These are phyloP conservation scores for Rosa rugosa DNA, from an alignment of 306 rosid genomes.

Conservation along the genomic window DNA sequence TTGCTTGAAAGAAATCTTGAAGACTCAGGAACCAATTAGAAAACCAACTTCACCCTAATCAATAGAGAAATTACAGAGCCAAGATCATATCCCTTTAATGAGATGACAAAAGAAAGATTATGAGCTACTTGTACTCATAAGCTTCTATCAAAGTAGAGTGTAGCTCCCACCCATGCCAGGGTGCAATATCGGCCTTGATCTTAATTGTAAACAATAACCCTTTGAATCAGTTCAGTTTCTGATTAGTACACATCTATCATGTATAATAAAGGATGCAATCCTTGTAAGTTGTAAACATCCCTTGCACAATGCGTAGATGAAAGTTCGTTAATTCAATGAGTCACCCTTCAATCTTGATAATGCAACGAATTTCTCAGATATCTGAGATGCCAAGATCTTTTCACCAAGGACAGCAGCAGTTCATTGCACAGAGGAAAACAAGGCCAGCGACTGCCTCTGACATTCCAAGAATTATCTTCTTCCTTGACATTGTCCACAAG, in stretches of 20 bases:
- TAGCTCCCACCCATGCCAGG: background rate
- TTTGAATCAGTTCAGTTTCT: background rate
- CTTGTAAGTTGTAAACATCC: background rate
- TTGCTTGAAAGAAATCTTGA: no score
- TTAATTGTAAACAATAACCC: slow-evolving; percentile 11
- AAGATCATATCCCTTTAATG: no score
- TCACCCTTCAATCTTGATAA: slow-evolving; percentile 48
- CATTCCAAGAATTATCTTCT: no score
- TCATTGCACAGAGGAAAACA: no score
- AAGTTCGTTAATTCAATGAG: slow-evolving; percentile 8
- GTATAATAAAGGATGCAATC: background rate
- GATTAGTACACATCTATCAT: background rate
- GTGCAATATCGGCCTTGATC: background rate
- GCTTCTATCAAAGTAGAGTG: background rate
- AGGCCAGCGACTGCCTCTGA: no score
- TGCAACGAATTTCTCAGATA: slow-evolving; percentile 87
- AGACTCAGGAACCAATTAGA: no score
- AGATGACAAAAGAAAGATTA: no score
- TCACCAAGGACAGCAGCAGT: slow-evolving; percentile 88
- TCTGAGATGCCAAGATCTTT: slow-evolving; percentile 89
- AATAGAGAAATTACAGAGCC: no score
- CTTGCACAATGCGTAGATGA: background rate
- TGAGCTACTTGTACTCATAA: no score
- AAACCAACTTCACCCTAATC: no score
- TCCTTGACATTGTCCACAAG: no score